Base-by-base conservation (phyloP, 2,329 filamentous ascomycete species). In the Lasiodiplodia citricola region DNA sequence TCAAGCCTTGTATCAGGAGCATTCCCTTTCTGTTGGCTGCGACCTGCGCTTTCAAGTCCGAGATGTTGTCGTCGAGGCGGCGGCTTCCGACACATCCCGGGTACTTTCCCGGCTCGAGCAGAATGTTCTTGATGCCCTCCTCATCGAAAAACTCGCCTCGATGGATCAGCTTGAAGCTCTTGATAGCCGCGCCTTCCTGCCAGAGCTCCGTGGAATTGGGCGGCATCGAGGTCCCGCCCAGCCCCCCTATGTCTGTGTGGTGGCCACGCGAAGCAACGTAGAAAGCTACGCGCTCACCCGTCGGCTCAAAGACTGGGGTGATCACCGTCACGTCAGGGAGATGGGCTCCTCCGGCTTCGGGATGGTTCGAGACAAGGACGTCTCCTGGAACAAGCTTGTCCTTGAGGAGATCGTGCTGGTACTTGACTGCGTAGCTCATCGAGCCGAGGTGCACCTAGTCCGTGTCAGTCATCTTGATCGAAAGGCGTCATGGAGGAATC, bases 131-230 rank as follows among this genome's bases (percentile, higher is more conserved):
- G 16, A 71, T 75, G 11, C 80, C 71, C 0, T 72, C 72, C 4
- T 72, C 72, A 64, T 83, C 79, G 37, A 80, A 74, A 56, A 82
- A 81, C 0, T 73, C 54, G 0, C 78, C 80, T 6, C 76, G 70
- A 2, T 73, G 70, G 4, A 81, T 75, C 0, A 81, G 69, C 23
- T 70, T 81, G 69, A 82, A 80, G 1, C 81, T 80, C 67, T 83
- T 80, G 18, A 85, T 83, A 0, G 80, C 80, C 0, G 83, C 83
- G 10, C 83, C 83, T 70, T 85, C 83, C 70, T 85, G 80, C 77
- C 79, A 83, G 2, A 85, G 73, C 60, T 83, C 81, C 0, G 79
- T 83, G 3, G 81, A 83, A 23, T 82, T 83, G 2, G 79, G 79
- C 78, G 78, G 80, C 0, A 75, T 75, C 0, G 75, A 74, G 1